A percentile compares a stretch with the other conserved stretches of the same genome.
These are phyloP conservation scores for Jasminum sambac DNA, from an alignment of 257 asterid genomes.

Conservation along the genomic window DNA sequence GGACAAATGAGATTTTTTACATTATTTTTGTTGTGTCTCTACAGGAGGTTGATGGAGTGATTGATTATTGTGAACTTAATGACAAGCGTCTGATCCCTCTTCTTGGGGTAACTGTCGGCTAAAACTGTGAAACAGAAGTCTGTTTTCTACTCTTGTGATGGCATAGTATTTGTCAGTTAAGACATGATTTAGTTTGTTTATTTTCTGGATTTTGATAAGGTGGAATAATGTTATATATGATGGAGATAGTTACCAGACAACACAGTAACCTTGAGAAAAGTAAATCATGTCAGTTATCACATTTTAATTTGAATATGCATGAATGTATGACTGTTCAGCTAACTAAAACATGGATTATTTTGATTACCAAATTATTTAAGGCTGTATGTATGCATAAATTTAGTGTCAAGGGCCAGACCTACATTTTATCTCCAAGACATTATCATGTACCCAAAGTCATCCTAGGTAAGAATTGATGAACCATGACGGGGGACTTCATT, in stretches of 20 bases:
- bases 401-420: conserved; percentile 64
- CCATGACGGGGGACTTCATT: background rate
- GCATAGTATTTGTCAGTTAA: background rate
- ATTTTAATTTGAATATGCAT: background rate
- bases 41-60: conserved; percentile 91
- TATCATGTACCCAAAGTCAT: conserved; percentile 94
- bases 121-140: background rate
- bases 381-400: background rate
- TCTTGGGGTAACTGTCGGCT: conserved; percentile 54
- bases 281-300: no score
- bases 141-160: background rate
- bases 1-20: no score
- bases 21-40: no score
- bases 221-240: no score
- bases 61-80: conserved; percentile 73
- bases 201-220: background rate
- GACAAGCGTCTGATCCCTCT: conserved; percentile 82
- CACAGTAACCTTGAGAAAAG: no score
- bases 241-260: no score
- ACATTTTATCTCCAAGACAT: conserved; percentile 79
- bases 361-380: background rate
- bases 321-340: background rate
- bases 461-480: conserved; percentile 47
- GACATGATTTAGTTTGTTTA: background rate
- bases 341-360: background rate